These are phyloP conservation scores for Plasmodium berghei DNA, from an alignment of 169 alveolate species.

Conservation along the genomic window DNA sequence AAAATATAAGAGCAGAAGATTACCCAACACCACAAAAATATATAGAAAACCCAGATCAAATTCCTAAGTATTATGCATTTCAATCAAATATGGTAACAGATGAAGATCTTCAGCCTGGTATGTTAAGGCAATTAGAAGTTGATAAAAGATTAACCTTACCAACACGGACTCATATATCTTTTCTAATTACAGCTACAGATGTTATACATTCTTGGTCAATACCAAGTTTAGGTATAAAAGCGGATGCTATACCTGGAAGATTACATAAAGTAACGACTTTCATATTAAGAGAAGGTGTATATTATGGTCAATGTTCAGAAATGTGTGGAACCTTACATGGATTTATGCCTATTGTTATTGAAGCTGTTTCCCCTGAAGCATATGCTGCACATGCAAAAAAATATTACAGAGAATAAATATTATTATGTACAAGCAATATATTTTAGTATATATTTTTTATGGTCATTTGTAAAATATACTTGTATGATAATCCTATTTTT, in stretches of 20 bases:
- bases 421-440: neutral
- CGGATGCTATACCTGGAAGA: conserved; percentile 94
- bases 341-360: conserved; percentile 94
- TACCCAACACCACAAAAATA: conserved; percentile 86
- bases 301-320: conserved; percentile 93
- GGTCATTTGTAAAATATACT: neutral
- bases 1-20: conserved; percentile 77
- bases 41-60: conserved; percentile 83
- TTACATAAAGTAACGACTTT: conserved; percentile 88
- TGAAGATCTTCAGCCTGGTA: conserved; percentile 87
- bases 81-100: conserved; percentile 88
- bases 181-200: conserved; percentile 90
- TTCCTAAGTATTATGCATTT: conserved; percentile 85
- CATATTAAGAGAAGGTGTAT: conserved; percentile 93
- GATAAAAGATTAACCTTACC: conserved; percentile 91
- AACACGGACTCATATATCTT: conserved; percentile 91
- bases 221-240: conserved; percentile 91
- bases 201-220: conserved; percentile 89
- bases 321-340: conserved; percentile 94
- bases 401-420: conserved; percentile 87
- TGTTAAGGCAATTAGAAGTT: conserved; percentile 91
- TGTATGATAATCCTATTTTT: neutral
- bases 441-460: neutral
- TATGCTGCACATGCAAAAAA: conserved; percentile 94
- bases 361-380: conserved; percentile 91